Conservation (phyloP, 2,329 filamentous ascomycete genomes). For the Arthrobotrys conoides region DNA sequence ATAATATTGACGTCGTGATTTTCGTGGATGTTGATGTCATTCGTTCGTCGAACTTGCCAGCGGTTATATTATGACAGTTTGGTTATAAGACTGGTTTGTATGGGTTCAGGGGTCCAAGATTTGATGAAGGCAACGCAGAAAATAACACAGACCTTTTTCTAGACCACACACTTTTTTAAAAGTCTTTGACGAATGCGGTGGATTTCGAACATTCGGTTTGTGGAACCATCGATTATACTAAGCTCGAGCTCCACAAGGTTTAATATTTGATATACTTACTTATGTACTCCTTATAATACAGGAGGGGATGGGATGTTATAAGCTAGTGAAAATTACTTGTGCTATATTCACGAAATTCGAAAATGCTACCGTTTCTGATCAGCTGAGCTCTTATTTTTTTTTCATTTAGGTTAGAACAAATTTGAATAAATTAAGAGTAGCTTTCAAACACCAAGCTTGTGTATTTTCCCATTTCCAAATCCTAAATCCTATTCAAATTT, state of each 20-base stretch:
- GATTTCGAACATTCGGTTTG: neutral
- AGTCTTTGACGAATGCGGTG: neutral
- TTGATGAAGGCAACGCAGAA: neutral
- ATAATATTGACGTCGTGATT: constrained; percentile 2
- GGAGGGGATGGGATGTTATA: no score
- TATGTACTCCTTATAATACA: no score
- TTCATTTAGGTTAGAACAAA: no score
- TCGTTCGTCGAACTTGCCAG: neutral
- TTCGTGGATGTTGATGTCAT: constrained; percentile 14
- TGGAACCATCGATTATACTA: constrained; percentile 1
- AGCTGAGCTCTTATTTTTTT: no score
- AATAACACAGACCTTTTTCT: constrained; percentile 3
- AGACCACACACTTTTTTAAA: neutral
- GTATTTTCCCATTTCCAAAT: neutral
- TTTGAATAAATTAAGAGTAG: neutral
- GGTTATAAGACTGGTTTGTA: no score
- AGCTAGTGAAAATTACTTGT: no score
- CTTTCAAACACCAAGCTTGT: neutral
- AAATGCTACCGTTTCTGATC: no score
- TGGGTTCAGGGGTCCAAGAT: neutral
- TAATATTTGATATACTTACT: no score
- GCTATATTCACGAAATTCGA: no score
- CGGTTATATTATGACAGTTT: no score
- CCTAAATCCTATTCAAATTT: neutral
- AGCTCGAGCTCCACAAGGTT: neutral